A percentile compares a stretch with the other conserved stretches of the same genome.
Conservation (phyloP, 352 stramenopile species). For the Phytophthora ohioensis region DNA sequence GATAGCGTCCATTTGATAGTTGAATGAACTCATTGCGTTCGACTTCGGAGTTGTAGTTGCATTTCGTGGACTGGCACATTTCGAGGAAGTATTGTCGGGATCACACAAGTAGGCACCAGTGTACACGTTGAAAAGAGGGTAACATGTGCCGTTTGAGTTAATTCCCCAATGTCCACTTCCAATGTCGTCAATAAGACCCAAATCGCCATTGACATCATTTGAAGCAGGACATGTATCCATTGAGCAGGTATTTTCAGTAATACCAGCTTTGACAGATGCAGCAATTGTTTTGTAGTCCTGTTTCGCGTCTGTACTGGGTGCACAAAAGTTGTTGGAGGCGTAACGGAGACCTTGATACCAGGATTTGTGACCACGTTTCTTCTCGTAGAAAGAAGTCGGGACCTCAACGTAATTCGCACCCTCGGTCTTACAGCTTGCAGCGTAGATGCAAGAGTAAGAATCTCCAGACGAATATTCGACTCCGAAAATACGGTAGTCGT, state of each 20-base stretch:
- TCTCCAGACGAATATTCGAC: slow-evolving; percentile 38
- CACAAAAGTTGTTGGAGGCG: slow-evolving; percentile 54
- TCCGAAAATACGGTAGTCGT: slow-evolving; percentile 58
- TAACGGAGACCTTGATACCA: slow-evolving; percentile 76
- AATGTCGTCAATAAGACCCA: slow-evolving; percentile 32
- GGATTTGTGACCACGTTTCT: slow-evolving; percentile 49
- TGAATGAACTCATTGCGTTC: slow-evolving; percentile 52
- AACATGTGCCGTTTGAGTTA: slow-evolving; percentile 74
- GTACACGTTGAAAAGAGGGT: slow-evolving; percentile 64
- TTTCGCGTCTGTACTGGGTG: slow-evolving; percentile 8
- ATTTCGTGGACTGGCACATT: slow-evolving; percentile 36
- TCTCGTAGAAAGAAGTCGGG: slow-evolving; percentile 43
- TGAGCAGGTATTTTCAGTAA: slow-evolving; percentile 42
- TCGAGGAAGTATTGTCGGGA: slow-evolving; percentile 46
- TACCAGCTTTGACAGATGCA: slow-evolving; percentile 28
- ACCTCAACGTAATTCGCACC: slow-evolving; percentile 53
- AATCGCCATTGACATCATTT: slow-evolving; percentile 40
- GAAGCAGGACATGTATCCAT: slow-evolving; percentile 41
- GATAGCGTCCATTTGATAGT: slow-evolving; percentile 51
- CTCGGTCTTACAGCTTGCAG: slow-evolving; percentile 44
- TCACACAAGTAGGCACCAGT: slow-evolving; percentile 62
- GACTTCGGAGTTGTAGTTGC: slow-evolving; percentile 36
- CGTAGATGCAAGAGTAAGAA: slow-evolving; percentile 52
- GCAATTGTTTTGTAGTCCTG: slow-evolving; percentile 30
- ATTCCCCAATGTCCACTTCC: slow-evolving; percentile 56